phyloP scores from a whole-genome alignment of 768 basidiomycete genomes.

The Steccherinum ochraceum region DNA sequence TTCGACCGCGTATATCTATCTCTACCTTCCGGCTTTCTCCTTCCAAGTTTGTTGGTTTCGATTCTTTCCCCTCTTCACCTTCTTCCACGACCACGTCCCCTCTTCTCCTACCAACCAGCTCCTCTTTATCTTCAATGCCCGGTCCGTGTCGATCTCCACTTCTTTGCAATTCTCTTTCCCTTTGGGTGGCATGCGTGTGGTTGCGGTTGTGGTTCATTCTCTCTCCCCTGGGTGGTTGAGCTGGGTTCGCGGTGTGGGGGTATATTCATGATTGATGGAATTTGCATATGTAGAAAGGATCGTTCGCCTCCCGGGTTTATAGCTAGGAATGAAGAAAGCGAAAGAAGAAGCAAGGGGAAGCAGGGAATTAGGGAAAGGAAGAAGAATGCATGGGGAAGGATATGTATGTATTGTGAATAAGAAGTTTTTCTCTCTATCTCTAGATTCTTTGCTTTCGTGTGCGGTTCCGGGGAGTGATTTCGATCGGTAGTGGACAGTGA shows the following conservation, averaged over 20 bases:
- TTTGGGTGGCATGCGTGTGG: too few relatives aligned
- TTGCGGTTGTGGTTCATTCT: background rate
- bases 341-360: background rate
- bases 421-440: background rate
- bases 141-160: conserved; percentile 2
- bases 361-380: background rate
- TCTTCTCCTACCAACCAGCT: background rate
- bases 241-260: background rate
- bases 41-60: background rate
- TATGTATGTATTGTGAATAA: background rate
- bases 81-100: background rate
- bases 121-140: conserved; percentile 1
- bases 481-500: too few relatives aligned
- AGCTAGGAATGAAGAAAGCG: background rate
- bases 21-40: too few relatives aligned
- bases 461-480: too few relatives aligned
- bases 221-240: background rate
- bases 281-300: background rate
- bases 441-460: background rate
- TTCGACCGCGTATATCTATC: too few relatives aligned
- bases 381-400: background rate
- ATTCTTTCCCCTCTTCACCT: background rate
- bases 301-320: background rate
- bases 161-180: conserved; percentile 1
- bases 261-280: background rate